Evolutionary conservation across 495 filamentous ascomycete genomes (phyloP).

Genomic region (Xylaria venustula): DNA sequence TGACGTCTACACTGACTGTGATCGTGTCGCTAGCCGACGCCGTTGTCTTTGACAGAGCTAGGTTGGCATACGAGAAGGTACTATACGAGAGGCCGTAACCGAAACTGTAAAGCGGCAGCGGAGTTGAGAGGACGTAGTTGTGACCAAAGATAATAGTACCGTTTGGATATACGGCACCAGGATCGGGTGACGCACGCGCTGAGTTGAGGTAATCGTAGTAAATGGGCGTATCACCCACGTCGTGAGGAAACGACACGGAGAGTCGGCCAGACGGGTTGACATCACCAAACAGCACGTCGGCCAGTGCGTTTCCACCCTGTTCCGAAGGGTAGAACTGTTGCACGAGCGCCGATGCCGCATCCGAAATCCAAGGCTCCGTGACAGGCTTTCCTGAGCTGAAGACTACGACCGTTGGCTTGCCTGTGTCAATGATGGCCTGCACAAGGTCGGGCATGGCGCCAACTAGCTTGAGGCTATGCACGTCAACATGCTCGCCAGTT

Average conservation of each 20-base stretch:
- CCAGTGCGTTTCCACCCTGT: slow-evolving; percentile 74
- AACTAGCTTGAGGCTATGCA: slow-evolving; percentile 59
- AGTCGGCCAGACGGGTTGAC: slow-evolving; percentile 74
- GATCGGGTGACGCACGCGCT: slow-evolving; percentile 50
- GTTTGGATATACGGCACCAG: slow-evolving; percentile 49
- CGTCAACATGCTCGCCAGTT: slow-evolving; percentile 71
- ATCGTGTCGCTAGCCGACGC: slow-evolving; percentile 48
- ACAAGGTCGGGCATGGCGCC: slow-evolving; percentile 68
- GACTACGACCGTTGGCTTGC: slow-evolving; percentile 67
- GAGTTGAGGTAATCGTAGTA: slow-evolving; percentile 73
- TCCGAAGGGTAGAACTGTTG: slow-evolving; percentile 74
- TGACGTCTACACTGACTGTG: slow-evolving; percentile 56
- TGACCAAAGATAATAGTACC: slow-evolving; percentile 64
- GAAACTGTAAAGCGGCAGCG: slow-evolving; percentile 62
- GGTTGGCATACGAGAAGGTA: slow-evolving; percentile 53
- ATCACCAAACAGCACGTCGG: slow-evolving; percentile 78
- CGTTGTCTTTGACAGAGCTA: slow-evolving; percentile 45
- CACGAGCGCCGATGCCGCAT: slow-evolving; percentile 56
- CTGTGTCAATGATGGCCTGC: slow-evolving; percentile 60
- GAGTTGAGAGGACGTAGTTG: slow-evolving; percentile 61
- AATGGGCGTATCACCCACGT: slow-evolving; percentile 63
- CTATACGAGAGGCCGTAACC: slow-evolving; percentile 69
- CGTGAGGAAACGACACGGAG: slow-evolving; percentile 57
- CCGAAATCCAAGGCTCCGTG: slow-evolving; percentile 65
- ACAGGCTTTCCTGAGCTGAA: slow-evolving; percentile 69